These are phyloP conservation scores for Saturnispora kantuleensis DNA, from an alignment of 805 yeast species.

Conservation along the genomic window DNA sequence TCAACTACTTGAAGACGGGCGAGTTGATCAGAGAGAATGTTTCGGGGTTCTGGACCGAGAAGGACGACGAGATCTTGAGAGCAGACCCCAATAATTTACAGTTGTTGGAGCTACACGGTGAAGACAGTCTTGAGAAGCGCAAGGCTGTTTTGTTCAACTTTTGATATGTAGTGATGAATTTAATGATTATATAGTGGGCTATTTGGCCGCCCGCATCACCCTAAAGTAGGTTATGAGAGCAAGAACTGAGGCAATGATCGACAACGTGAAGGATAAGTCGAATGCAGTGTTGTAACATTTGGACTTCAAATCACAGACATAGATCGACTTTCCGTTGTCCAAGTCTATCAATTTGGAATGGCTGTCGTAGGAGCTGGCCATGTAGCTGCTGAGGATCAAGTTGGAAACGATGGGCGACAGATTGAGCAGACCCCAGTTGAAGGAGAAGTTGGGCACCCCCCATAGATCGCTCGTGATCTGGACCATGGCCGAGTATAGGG, in stretches of 20 bases:
- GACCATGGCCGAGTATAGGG: constrained; percentile 62
- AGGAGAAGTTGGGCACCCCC: constrained; percentile 58
- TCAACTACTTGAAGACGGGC: constrained; percentile 22
- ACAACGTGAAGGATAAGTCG: constrained; percentile 13
- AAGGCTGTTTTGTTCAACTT: constrained; percentile 21
- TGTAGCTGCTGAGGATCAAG: constrained; percentile 47
- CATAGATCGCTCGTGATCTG: constrained; percentile 67
- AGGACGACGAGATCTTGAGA: constrained; percentile 23
- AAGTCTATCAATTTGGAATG: constrained; percentile 18
- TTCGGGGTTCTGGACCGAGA: constrained; percentile 26
- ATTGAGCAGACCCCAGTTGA: constrained; percentile 66
- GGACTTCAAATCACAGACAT: constrained; percentile 19
- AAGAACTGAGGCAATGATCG: constrained; percentile 5
- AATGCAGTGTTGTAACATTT: constrained; percentile 34
- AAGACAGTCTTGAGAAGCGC: constrained; percentile 24
- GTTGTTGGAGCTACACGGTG: constrained; percentile 23
- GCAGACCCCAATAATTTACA: constrained; percentile 17
- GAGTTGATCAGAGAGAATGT: constrained; percentile 20
- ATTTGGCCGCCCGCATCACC: not conserved
- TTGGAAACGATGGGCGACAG: constrained; percentile 58
- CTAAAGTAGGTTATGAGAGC: constrained; percentile 5
- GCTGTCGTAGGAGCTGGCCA: constrained; percentile 56
- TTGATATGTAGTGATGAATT: not conserved
- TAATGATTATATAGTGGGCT: not conserved
- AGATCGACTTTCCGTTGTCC: constrained; percentile 5